Conservation (phyloP, 305 asterid species). For the Galium porrigens region DNA sequence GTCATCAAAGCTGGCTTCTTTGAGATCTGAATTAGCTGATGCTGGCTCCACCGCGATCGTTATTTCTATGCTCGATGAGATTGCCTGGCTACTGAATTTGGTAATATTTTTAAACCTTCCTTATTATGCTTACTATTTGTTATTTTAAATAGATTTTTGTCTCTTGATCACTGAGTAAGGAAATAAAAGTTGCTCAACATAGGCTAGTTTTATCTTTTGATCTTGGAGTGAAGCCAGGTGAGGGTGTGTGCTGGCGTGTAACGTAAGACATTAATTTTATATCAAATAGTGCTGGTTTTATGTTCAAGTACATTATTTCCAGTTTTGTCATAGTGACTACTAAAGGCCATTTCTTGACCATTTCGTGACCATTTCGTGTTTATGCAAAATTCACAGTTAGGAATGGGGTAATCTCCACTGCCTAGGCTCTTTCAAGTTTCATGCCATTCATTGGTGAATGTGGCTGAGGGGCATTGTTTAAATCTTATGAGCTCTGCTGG, state of each 20-base stretch:
- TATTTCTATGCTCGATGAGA: conserved; percentile 88
- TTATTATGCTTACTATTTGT: neutral
- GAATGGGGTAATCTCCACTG: neutral
- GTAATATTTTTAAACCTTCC: conserved; percentile 25
- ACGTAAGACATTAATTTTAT: neutral
- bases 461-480: neutral
- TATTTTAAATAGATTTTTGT: neutral
- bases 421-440: neutral
- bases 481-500: neutral
- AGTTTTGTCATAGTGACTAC: neutral
- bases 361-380: neutral
- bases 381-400: neutral
- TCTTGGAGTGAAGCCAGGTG: neutral
- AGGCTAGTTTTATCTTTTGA: neutral
- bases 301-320: neutral
- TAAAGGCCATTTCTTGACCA: neutral
- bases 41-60: conserved; percentile 78
- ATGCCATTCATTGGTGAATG: conserved; percentile 2
- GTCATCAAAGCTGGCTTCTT: conserved; percentile 55
- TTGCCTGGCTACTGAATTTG: conserved; percentile 97
- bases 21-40: conserved; percentile 59
- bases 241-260: neutral
- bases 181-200: neutral
- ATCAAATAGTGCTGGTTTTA: neutral
- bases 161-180: neutral